These are phyloP conservation scores for Gastrodia elata DNA, from an alignment of 106 monocot genomes.

Conservation along the genomic window DNA sequence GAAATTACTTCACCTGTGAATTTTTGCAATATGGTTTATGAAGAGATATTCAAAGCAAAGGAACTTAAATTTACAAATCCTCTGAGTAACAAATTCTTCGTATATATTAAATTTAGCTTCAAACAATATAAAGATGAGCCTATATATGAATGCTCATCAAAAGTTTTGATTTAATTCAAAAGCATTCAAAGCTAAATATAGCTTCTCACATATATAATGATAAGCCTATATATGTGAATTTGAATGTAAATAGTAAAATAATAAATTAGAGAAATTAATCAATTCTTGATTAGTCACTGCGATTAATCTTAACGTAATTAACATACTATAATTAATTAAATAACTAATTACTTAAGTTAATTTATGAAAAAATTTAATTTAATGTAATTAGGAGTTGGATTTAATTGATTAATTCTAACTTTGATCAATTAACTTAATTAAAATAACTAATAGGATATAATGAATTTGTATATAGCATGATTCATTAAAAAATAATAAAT, in stretches of 20 bases:
- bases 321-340: too few species aligned
- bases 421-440: too few species aligned
- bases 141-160: not conserved
- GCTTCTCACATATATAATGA: not conserved
- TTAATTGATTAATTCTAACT: too few species aligned
- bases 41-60: too few species aligned
- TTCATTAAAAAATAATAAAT: too few species aligned
- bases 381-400: too few species aligned
- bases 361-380: too few species aligned
- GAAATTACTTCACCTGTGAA: slow-evolving; percentile 18
- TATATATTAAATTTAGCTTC: not conserved
- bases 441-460: too few species aligned
- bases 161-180: not conserved
- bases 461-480: too few species aligned
- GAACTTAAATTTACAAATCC: not conserved
- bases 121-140: not conserved
- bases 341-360: too few species aligned
- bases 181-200: not conserved
- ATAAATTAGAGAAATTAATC: not conserved
- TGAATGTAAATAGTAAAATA: not conserved
- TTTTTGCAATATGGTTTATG: slow-evolving; percentile 2
- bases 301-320: too few species aligned
- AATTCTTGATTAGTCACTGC: too few species aligned
- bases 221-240: not conserved
- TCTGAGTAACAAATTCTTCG: not conserved